Conservation (phyloP, 371 early-diverging fungal species). For the Fennellomyces sp. region DNA sequence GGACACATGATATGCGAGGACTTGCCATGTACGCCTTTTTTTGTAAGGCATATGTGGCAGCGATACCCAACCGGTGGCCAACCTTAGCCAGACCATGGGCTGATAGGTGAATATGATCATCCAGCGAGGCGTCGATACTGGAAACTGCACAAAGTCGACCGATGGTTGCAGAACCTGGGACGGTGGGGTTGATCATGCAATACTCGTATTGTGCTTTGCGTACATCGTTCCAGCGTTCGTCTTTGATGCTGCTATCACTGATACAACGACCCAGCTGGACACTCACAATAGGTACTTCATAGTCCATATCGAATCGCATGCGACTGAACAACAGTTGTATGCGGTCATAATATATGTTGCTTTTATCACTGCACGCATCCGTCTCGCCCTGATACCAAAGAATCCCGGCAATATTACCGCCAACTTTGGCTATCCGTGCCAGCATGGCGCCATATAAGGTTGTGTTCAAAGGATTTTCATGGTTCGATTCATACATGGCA, state of each 20-base stretch:
- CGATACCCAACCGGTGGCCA: constrained; percentile 30
- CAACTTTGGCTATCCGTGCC: constrained; percentile 17
- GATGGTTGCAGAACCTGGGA: no score
- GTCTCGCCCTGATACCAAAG: constrained; percentile 55
- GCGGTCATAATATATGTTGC: no score
- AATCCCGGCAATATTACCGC: constrained; percentile 30
- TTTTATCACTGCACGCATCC: constrained; percentile 29
- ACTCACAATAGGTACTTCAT: constrained; percentile 24
- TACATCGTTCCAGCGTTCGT: constrained; percentile 24
- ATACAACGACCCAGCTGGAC: constrained; percentile 35
- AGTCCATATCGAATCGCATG: constrained; percentile 14
- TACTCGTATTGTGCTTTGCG: constrained; percentile 26
- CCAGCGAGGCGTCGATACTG: constrained; percentile 31
- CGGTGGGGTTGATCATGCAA: no score
- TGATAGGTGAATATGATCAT: constrained; percentile 43
- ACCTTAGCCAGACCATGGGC: constrained; percentile 21
- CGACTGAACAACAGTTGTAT: constrained; percentile 18
- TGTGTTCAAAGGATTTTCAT: constrained; percentile 6
- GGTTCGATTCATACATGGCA: no score
- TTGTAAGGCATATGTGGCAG: constrained; percentile 13
- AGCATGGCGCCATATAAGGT: constrained; percentile 47
- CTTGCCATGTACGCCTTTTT: not conserved
- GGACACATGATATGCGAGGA: not conserved
- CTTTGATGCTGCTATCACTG: not conserved
- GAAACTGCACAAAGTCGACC: constrained; percentile 16